Conservation (phyloP, 2,329 filamentous ascomycete species). For the Pestalotiopsis fici region DNA sequence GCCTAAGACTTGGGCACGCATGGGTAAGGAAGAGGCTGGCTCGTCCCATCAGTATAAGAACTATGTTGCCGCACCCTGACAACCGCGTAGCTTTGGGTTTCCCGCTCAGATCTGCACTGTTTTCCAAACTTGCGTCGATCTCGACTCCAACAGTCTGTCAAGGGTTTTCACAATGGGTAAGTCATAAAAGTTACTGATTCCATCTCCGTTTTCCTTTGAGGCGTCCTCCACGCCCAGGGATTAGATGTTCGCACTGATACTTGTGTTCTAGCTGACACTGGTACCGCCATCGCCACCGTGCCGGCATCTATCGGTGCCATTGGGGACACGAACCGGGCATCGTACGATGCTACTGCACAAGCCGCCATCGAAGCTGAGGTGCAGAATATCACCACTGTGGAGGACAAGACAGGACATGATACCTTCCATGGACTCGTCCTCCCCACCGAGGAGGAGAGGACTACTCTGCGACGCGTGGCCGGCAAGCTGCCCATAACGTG, state of each 20-base stretch:
- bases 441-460: constrained; percentile 47
- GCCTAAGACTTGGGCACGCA: not conserved
- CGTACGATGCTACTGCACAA: constrained; percentile 4
- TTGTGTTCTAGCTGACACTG: constrained; percentile 14
- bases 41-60: not conserved
- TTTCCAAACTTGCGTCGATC: not conserved
- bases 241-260: not conserved
- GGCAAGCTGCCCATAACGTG: constrained; percentile 42
- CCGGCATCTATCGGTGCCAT: constrained; percentile 23
- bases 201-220: not conserved
- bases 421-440: constrained; percentile 29
- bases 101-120: not conserved
- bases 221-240: too few species aligned
- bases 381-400: constrained; percentile 2
- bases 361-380: constrained; percentile 9
- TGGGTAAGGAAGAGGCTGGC: not conserved
- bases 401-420: constrained; percentile 23
- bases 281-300: constrained; percentile 21
- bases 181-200: not conserved
- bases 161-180: not conserved
- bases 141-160: not conserved
- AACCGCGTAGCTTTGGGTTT: not conserved
- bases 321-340: constrained; percentile 16
- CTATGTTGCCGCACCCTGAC: not conserved
- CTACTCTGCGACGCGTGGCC: constrained; percentile 45